These are phyloP conservation scores for Zymoseptoria tritici DNA, from an alignment of 2,329 filamentous ascomycete species.

Conservation along the genomic window DNA sequence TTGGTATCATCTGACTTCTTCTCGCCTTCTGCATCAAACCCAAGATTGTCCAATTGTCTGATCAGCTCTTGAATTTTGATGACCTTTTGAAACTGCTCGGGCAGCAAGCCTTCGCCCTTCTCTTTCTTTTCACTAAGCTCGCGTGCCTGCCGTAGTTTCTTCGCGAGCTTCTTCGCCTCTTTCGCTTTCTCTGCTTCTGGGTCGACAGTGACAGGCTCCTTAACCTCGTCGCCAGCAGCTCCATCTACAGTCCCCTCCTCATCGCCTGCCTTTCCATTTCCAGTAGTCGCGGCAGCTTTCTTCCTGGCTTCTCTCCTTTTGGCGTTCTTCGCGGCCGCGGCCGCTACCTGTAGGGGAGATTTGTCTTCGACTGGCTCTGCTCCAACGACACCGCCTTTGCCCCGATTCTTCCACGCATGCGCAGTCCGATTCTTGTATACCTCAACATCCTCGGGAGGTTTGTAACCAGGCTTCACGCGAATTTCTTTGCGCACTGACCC, in stretches of 20 bases:
- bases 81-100: constrained; percentile 94
- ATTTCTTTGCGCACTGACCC: constrained; percentile 92
- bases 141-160: constrained; percentile 89
- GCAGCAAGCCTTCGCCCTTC: constrained; percentile 70
- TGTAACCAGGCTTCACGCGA: constrained; percentile 85
- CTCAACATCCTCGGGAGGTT: constrained; percentile 89
- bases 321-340: constrained; percentile 67
- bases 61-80: constrained; percentile 95
- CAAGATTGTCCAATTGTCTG: constrained; percentile 74
- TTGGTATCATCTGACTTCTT: constrained; percentile 25
- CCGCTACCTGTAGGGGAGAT: constrained; percentile 36
- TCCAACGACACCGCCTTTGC: constrained; percentile 64
- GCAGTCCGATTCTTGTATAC: constrained; percentile 91
- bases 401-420: constrained; percentile 72
- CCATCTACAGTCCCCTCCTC: constrained; percentile 76
- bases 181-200: constrained; percentile 77
- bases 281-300: constrained; percentile 47
- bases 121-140: constrained; percentile 90
- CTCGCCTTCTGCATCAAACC: constrained; percentile 74
- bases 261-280: constrained; percentile 47
- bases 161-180: constrained; percentile 82
- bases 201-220: constrained; percentile 49
- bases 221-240: constrained; percentile 30
- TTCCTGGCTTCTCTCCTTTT: constrained; percentile 65
- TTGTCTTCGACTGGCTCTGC: constrained; percentile 49